A percentile compares a stretch with the other conserved stretches of the same genome.
Conservation (phyloP, 2,329 filamentous ascomycete species). For the Metarhizium rileyi region DNA sequence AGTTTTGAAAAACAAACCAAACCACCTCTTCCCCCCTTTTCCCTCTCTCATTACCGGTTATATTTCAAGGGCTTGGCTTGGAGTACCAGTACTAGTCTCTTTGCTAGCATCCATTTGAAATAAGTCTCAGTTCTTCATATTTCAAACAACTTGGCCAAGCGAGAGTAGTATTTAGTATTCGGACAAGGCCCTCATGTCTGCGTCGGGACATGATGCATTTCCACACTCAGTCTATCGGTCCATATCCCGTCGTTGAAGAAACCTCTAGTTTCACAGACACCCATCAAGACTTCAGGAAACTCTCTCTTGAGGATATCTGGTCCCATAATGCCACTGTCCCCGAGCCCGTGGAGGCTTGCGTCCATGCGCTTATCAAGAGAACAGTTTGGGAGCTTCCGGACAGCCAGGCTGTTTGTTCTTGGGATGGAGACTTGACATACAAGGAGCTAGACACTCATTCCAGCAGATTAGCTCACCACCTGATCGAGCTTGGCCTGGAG, state of each 20-base stretch:
- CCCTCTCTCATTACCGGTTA: no score
- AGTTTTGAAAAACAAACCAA: no score
- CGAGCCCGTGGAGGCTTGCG: constrained; percentile 4
- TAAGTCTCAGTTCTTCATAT: no score
- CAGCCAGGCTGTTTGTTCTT: constrained; percentile 2
- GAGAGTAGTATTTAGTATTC: background rate
- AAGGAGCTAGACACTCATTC: constrained; percentile 3
- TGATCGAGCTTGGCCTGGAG: background rate
- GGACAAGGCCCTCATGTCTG: background rate
- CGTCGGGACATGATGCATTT: no score
- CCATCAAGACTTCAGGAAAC: background rate
- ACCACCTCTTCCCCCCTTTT: no score
- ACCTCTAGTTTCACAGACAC: background rate
- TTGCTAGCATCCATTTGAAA: no score
- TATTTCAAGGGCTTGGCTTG: no score
- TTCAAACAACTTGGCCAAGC: no score
- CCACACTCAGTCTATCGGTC: background rate
- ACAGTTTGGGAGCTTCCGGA: background rate
- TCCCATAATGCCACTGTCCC: background rate
- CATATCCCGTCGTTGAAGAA: background rate
- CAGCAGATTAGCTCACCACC: constrained; percentile 1
- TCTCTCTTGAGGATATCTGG: background rate
- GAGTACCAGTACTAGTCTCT: no score
- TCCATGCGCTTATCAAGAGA: constrained; percentile 5
- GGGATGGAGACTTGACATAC: constrained; percentile 7